Evolutionary conservation across 495 filamentous ascomycete genomes (phyloP), one percentile per base, ranked within the genome.

Genomic region (Penicillium waksmanii): DNA sequence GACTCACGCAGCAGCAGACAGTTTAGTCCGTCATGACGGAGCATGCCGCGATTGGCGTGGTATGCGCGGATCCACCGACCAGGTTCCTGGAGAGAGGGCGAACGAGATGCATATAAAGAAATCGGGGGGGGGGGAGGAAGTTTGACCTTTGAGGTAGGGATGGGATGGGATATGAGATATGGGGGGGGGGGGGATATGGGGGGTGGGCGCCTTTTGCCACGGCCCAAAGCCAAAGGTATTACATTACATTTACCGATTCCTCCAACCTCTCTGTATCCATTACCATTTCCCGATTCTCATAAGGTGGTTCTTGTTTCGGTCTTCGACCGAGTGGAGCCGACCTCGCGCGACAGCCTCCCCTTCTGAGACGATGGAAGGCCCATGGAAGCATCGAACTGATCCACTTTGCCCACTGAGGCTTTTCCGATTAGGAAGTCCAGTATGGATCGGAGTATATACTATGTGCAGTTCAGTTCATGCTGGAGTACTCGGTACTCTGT

Each of bases 1-100:
- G 62, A 57, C 54, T 64, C 60, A 58, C 62, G 55, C 61, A 43
- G 40, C 38, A 42, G 15, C 40, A 44, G 66, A 59, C 59, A 68
- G 50, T 61, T 69, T 67, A 77, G 53, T 55, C 67, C 72, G 77
- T 76, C 53, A 62, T 72, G 62, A 68, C 67, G 67, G 68, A 64
- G 65, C 74, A 78, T 77, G 64, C 70, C 73, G 72, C 65, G 61
- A 55, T 49, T 64, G 57, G 58, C 25, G 65, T 49, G 58, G 64
- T 61, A 67, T 63, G 65, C 56, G 52, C 51, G 61, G 70, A 65
- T 58, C 64, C 64, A 64, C 64, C 31, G 53, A 66, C 60, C 60
- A 69, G 61, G 62, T 63, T 58, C 51, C 46, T 36, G 57, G 46
- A 51, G 61, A 63, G 55, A 42, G 53, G 53, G 51, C 53, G 38